phyloP scores from a whole-genome alignment of 495 filamentous ascomycete species.

The Oidiodendron maius region DNA sequence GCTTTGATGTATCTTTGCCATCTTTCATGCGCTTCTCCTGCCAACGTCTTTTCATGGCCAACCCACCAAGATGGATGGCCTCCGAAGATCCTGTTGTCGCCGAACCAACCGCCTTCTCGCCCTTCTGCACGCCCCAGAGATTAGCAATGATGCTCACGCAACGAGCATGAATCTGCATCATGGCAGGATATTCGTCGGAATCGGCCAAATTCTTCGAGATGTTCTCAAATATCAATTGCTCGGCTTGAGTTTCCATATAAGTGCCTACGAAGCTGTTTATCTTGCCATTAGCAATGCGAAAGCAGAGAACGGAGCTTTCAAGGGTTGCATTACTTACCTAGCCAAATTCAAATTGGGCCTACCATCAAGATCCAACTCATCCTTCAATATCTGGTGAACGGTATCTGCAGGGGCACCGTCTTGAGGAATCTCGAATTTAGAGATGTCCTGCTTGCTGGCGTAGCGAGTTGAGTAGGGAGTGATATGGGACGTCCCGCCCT shows the following conservation, averaged over 20 bases:
- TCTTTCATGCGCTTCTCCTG: conserved; percentile 55
- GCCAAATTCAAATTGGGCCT: conserved; percentile 67
- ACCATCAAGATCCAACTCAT: conserved; percentile 70
- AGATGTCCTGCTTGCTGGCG: conserved; percentile 52
- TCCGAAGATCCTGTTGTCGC: conserved; percentile 71
- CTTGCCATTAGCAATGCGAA: not conserved
- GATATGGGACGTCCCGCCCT: conserved; percentile 41
- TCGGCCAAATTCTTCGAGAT: conserved; percentile 63
- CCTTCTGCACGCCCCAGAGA: conserved; percentile 60
- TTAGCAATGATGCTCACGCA: conserved; percentile 67
- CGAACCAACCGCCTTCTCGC: conserved; percentile 63
- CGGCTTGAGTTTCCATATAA: conserved; percentile 63
- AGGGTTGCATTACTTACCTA: conserved; percentile 26
- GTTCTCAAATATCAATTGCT: conserved; percentile 62
- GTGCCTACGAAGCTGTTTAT: conserved; percentile 58
- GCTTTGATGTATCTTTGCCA: conserved; percentile 55
- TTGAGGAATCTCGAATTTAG: conserved; percentile 60
- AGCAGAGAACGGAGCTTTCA: not conserved
- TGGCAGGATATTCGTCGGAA: conserved; percentile 70
- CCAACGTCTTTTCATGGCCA: conserved; percentile 77
- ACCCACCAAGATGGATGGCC: conserved; percentile 67
- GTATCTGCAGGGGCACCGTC: conserved; percentile 57
- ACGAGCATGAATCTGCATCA: conserved; percentile 66
- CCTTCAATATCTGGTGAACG: conserved; percentile 63
- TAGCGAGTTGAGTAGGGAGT: conserved; percentile 63